Conservation (phyloP, 106 monocot genomes). For the Allium fistulosum region DNA sequence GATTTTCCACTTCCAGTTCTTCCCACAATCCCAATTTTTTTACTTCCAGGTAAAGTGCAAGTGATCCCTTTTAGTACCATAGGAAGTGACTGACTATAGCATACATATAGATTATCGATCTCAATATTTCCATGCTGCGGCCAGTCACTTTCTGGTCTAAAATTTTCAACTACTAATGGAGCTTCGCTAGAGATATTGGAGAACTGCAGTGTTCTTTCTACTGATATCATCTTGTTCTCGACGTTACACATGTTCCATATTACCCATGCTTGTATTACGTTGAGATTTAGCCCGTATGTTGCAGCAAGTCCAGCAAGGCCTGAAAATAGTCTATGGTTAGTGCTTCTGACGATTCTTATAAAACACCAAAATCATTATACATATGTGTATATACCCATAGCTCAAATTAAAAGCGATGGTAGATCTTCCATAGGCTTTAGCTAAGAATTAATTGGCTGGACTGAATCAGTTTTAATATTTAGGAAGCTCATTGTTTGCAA, state of each 20-base stretch:
- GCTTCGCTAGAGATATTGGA: slow-evolving; percentile 60
- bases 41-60: slow-evolving; percentile 63
- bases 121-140: slow-evolving; percentile 52
- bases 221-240: slow-evolving; percentile 94
- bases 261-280: slow-evolving; percentile 68
- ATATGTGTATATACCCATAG: too few species aligned
- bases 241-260: slow-evolving; percentile 87
- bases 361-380: too few species aligned
- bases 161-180: slow-evolving; percentile 40
- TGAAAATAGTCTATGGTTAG: slow-evolving; percentile 13
- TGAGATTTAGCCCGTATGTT: slow-evolving; percentile 83
- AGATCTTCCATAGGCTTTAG: too few species aligned
- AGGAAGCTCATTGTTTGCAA: too few species aligned
- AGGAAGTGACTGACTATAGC: slow-evolving; percentile 46
- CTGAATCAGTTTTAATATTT: too few species aligned
- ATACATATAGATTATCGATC: slow-evolving; percentile 50
- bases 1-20: slow-evolving; percentile 94
- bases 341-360: too few species aligned
- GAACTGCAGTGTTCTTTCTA: slow-evolving; percentile 87
- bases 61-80: slow-evolving; percentile 65
- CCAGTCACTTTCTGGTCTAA: slow-evolving; percentile 47
- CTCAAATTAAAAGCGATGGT: too few species aligned
- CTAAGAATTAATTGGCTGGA: too few species aligned
- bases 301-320: slow-evolving; percentile 81
- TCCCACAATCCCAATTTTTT: slow-evolving; percentile 80